Percentiles rank a stretch among this genome's conserved stretches.
phyloP scores from a whole-genome alignment of 2,329 filamentous ascomycete species.

The Zymoseptoria crescenta region DNA sequence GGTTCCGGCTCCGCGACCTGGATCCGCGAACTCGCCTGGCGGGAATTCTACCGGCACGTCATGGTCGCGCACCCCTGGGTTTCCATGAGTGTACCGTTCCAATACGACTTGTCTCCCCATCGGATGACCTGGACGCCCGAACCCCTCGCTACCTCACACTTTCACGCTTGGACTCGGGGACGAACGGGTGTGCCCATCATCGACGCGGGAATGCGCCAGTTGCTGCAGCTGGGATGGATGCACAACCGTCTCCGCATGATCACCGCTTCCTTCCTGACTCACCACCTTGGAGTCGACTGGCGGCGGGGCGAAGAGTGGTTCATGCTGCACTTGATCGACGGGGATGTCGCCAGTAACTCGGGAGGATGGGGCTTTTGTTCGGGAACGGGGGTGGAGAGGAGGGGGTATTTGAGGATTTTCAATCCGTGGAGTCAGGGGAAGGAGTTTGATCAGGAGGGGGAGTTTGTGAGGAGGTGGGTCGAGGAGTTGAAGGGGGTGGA shows the following conservation, averaged over 20 bases:
- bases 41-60: constrained; percentile 84
- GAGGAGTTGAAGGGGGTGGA: constrained; percentile 60
- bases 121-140: constrained; percentile 65
- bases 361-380: constrained; percentile 61
- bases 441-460: constrained; percentile 71
- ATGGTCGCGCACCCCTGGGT: constrained; percentile 78
- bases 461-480: constrained; percentile 77
- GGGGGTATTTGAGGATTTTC: constrained; percentile 87
- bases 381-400: constrained; percentile 68
- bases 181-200: constrained; percentile 75
- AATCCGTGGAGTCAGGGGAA: constrained; percentile 79
- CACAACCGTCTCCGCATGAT: constrained; percentile 83
- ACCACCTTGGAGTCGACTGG: constrained; percentile 78
- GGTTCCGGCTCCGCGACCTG: constrained; percentile 60
- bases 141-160: constrained; percentile 43
- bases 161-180: constrained; percentile 66
- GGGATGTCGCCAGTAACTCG: constrained; percentile 73
- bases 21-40: constrained; percentile 79
- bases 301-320: constrained; percentile 73
- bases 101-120: constrained; percentile 62
- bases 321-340: constrained; percentile 72
- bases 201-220: constrained; percentile 78
- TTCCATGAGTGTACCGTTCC: constrained; percentile 71
- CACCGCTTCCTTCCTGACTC: constrained; percentile 69
- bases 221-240: constrained; percentile 64